A percentile compares a stretch with the other conserved stretches of the same genome.
phyloP scores from a whole-genome alignment of 2,329 filamentous ascomycete genomes.

The Aspergillus awamori region DNA sequence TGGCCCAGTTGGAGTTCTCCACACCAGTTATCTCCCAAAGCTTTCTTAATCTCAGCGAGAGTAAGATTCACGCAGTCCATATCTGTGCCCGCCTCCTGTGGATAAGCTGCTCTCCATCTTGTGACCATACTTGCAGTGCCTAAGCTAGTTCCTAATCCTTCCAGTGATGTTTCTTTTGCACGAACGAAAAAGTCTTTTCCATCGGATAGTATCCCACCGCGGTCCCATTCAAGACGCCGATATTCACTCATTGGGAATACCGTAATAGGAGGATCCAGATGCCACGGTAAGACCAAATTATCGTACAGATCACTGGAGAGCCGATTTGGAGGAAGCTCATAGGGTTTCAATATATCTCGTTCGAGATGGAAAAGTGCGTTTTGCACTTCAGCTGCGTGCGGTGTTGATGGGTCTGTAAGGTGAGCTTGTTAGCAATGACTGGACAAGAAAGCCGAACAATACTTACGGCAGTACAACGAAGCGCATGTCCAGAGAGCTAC shows the following conservation, averaged over 20 bases:
- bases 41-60: neutral
- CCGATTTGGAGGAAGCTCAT: slow-evolving; percentile 48
- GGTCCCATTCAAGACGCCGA: neutral
- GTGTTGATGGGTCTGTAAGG: slow-evolving; percentile 31
- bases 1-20: neutral
- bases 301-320: slow-evolving; percentile 47
- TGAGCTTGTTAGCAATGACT: neutral
- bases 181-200: neutral
- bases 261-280: slow-evolving; percentile 29
- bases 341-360: slow-evolving; percentile 41
- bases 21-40: neutral
- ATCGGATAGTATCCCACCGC: neutral
- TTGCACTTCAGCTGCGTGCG: slow-evolving; percentile 49
- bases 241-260: slow-evolving; percentile 40
- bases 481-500: slow-evolving; percentile 16
- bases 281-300: slow-evolving; percentile 57
- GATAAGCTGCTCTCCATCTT: slow-evolving; percentile 46
- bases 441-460: neutral
- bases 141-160: slow-evolving; percentile 27
- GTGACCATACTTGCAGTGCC: slow-evolving; percentile 46
- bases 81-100: slow-evolving; percentile 39
- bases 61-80: slow-evolving; percentile 30
- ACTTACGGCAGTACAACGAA: neutral
- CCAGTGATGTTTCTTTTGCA: slow-evolving; percentile 25
- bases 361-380: slow-evolving; percentile 44